Base-by-base conservation (phyloP, 2,329 filamentous ascomycete species). In the Ampelomyces quisqualis region DNA sequence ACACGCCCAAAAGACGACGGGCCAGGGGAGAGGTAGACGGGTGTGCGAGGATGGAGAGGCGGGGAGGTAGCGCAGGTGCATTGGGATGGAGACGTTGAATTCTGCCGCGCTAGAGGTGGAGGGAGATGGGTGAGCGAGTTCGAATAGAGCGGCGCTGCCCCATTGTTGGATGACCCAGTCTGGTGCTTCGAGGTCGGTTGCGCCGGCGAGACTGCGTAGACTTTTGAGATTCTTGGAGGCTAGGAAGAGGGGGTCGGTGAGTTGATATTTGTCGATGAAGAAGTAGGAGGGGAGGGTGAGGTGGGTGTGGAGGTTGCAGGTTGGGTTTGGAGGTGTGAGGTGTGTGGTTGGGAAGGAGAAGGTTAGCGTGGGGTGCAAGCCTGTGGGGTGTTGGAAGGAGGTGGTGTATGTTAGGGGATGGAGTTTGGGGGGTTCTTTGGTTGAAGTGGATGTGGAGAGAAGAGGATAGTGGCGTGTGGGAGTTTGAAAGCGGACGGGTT, bases 1-100 rank as follows among this genome's bases (percentile, higher is more conserved):
- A 61, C 91, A 97, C 0, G 90, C 89, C 90, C 90, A 96, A 73
- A 96, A 96, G 0, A 96, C 79, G 0, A 81, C 79, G 0, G 91
- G 91, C 72, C 86, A 90, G 0, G 91, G 87, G 0, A 93, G 66
- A n/a, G 81, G 71, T 1, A 83, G 67, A 15, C 15, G 17, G 0
- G 45, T 43, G 34, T 65, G 55, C 11, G 61, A 46, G 4, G 74
- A 53, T 2, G 70, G 65, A 0, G 54, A 27, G 7, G 65, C 50
- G 5, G 75, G 70, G 4, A 95, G 76, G 64, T 96, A 97, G 21
- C 91, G 85, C 3, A 95, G 76, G 62, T 97, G 91, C 10, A 95
- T 76, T 0, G 91, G 90, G 23, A 97, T 79, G 43, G 84, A 79
- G 8, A 78, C 79, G 5, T 78, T 85, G 81, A 82, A 89, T 1